Base-by-base conservation (phyloP, 441 rosid genomes). In the Daphne laureola region DNA sequence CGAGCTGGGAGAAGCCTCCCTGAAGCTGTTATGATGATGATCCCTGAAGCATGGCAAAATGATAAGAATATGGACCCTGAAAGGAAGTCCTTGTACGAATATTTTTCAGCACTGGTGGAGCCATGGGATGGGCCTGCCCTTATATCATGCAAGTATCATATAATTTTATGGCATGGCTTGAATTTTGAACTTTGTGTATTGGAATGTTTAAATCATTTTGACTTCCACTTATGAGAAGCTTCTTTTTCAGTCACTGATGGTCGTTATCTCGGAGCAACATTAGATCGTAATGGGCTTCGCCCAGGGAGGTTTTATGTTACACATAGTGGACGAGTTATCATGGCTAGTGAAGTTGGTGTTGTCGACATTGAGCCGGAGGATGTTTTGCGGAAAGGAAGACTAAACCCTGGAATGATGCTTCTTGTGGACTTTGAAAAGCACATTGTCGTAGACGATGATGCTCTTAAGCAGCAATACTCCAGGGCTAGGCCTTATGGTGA, bases 101-200 rank as follows among this genome's bases (percentile, higher is more conserved):
- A 86, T 76, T 85, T 87, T 75, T 95, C 98, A 49, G 80, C 97
- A 57, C 79, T 95, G 31, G 74, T 95, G 98, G 99, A 95, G 80
- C 99, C 99, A 31, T 95, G 99, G 99, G 99, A 95, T 73, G 99
- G 99, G 46, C 99, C 98, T 67, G 98, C 99, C 55, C 91, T 95
- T 36, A 91, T 95, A 57, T 89, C 99, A 82, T 95, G 99, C 91
- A 90, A 84, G 35, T 6, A 9, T 31, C 11, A 9, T 52, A 44
- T 35, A 36, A 3, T 27, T 46, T 51, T 8, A 51, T 46, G 12
- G 41, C 53, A 18, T 48, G 40, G 51, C 38, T 12, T 23, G 27
- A 9, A 25, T 25, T 23, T 41, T 13, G 49, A 58, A 49, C 13
- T 40, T 49, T 14, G 16, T 58, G 26, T 38, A 47, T 7, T 31